Evolutionary conservation across 805 yeast species (phyloP).

Genomic region (Candida ortonii): DNA sequence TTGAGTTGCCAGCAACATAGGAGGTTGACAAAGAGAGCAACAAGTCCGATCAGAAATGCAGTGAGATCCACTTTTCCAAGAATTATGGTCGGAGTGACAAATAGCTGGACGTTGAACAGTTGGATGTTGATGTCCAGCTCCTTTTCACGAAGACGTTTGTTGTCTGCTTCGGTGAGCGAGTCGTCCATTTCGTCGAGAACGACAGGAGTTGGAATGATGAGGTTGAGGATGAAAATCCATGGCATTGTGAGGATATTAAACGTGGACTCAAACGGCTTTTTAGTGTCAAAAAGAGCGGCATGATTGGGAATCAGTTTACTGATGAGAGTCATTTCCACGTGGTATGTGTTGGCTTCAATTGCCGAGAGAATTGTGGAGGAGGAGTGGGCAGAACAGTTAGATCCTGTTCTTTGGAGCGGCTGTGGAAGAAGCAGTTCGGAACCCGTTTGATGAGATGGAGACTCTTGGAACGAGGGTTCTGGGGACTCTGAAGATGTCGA

Average conservation of each 20-base stretch:
- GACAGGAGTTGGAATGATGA: conserved; percentile 29
- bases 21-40: conserved; percentile 3
- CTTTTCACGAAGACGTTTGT: conserved; percentile 9
- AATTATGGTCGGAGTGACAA: conserved; percentile 20
- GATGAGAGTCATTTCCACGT: conserved; percentile 7
- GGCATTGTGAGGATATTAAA: conserved; percentile 27
- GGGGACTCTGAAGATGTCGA: conserved; percentile 1
- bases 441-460: conserved; percentile 1
- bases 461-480: conserved; percentile 1
- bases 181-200: too few species aligned
- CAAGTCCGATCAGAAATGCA: conserved; percentile 2
- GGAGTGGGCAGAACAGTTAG: conserved; percentile 10
- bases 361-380: conserved; percentile 16
- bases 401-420: conserved; percentile 8
- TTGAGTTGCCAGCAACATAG: neutral
- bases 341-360: conserved; percentile 4
- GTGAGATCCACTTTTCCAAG: neutral
- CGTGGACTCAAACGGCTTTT: conserved; percentile 23
- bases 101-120: conserved; percentile 31
- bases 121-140: conserved; percentile 21
- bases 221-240: conserved; percentile 22
- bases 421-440: conserved; percentile 5
- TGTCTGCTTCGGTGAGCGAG: neutral
- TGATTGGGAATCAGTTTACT: conserved; percentile 18
- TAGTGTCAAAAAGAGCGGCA: conserved; percentile 5